phyloP scores from a whole-genome alignment of 805 yeast species.

The Spathaspora gorwiae region DNA sequence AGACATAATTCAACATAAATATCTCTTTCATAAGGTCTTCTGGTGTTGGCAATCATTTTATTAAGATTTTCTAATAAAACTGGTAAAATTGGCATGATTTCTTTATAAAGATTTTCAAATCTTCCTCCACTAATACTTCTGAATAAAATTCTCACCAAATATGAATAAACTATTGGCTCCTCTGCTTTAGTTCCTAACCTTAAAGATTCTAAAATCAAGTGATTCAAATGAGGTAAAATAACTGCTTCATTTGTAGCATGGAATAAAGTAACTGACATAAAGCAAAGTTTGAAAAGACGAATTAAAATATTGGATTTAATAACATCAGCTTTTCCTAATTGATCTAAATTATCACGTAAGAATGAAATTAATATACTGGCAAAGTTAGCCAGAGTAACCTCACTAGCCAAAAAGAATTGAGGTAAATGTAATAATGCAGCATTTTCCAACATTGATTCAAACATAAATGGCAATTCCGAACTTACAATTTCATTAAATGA shows the following conservation, averaged over 20 bases:
- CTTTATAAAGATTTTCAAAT: slow-evolving; percentile 87
- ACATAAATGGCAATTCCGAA: slow-evolving; percentile 71
- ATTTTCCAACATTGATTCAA: slow-evolving; percentile 73
- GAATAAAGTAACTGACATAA: slow-evolving; percentile 91
- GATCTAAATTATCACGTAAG: slow-evolving; percentile 65
- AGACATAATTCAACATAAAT: slow-evolving; percentile 91
- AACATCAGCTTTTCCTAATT: slow-evolving; percentile 75
- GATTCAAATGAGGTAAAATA: slow-evolving; percentile 80
- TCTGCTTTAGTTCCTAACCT: slow-evolving; percentile 77
- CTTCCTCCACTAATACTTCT: slow-evolving; percentile 96
- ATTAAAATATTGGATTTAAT: slow-evolving; percentile 76
- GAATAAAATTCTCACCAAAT: slow-evolving; percentile 81
- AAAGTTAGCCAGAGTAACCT: slow-evolving; percentile 88
- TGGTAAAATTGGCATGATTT: slow-evolving; percentile 86
- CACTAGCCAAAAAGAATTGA: slow-evolving; percentile 90
- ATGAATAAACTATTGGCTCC: slow-evolving; percentile 87
- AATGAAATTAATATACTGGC: slow-evolving; percentile 79
- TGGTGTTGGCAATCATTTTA: slow-evolving; percentile 73
- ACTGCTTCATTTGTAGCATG: slow-evolving; percentile 86
- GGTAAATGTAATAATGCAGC: slow-evolving; percentile 87
- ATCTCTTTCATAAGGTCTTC: slow-evolving; percentile 87
- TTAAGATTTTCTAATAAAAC: slow-evolving; percentile 81
- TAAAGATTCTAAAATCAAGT: slow-evolving; percentile 75
- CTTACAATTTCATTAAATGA: slow-evolving; percentile 90
- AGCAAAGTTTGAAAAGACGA: slow-evolving; percentile 83